phyloP scores from a whole-genome alignment of 2,329 filamentous ascomycete genomes.

The Fusarium staphyleae region DNA sequence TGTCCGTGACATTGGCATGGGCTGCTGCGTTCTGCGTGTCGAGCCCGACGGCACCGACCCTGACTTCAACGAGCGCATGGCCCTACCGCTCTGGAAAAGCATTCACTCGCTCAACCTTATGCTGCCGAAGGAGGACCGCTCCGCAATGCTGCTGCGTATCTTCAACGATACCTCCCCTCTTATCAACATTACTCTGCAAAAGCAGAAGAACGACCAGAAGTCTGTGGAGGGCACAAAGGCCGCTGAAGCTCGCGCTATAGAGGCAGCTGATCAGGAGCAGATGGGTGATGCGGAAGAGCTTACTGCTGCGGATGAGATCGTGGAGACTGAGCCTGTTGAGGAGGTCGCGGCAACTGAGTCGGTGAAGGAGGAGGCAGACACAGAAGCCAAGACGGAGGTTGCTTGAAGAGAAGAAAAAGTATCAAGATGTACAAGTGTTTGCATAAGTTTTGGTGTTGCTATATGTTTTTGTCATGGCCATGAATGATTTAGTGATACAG shows the following conservation, averaged over 20 bases:
- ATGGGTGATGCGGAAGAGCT: constrained; percentile 48
- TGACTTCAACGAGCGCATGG: constrained; percentile 76
- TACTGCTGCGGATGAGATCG: constrained; percentile 41
- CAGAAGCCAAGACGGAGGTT: constrained; percentile 22
- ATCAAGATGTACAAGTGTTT: constrained; percentile 29
- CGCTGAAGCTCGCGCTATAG: constrained; percentile 31
- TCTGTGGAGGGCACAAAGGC: constrained; percentile 47
- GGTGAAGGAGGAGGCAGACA: constrained; percentile 11
- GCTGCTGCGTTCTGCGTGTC: constrained; percentile 88
- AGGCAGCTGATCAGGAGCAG: constrained; percentile 37
- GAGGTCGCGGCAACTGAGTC: constrained; percentile 9
- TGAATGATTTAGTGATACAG: constrained; percentile 29
- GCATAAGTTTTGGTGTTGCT: constrained; percentile 34
- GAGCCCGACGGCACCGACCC: constrained; percentile 73
- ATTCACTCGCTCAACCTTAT: constrained; percentile 93
- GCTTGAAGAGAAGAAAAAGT: constrained; percentile 23
- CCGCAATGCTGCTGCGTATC: constrained; percentile 87
- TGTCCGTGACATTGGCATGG: constrained; percentile 81
- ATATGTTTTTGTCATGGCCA: constrained; percentile 26
- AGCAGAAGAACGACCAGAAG: constrained; percentile 53
- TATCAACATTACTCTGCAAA: constrained; percentile 70
- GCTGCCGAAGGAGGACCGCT: constrained; percentile 96
- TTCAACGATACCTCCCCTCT: constrained; percentile 90
- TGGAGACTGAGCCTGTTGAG: neutral
- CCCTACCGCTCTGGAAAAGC: constrained; percentile 93